phyloP scores from a whole-genome alignment of 2,329 filamentous ascomycete species.

The Orbilia brochopaga region DNA sequence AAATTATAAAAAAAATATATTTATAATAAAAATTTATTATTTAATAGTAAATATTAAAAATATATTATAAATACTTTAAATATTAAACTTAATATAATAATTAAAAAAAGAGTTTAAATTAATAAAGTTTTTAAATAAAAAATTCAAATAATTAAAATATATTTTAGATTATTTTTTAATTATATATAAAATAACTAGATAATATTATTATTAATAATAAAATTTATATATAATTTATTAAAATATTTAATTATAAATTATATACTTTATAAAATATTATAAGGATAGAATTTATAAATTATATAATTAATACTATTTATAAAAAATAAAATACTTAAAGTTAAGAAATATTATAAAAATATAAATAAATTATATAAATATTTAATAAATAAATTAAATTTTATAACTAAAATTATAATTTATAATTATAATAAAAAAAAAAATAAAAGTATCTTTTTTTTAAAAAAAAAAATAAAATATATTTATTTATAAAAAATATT shows the following conservation, averaged over 20 bases:
- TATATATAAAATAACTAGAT: no score
- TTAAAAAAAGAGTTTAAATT: no score
- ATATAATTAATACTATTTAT: not conserved
- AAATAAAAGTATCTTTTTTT: no score
- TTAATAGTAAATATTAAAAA: not conserved
- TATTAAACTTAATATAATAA: no score
- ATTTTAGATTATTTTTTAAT: no score
- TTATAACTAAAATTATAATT: not conserved
- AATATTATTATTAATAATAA: no score
- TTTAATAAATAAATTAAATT: not conserved
- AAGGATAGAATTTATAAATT: not conserved
- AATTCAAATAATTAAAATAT: no score
- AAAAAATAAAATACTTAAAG: not conserved
- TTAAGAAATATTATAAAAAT: not conserved
- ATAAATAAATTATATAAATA: not conserved
- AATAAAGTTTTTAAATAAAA: no score
- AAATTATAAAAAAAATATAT: not conserved
- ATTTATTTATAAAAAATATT: slow-evolving; percentile 1
- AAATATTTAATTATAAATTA: no score
- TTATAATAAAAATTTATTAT: not conserved
- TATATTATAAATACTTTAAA: not conserved
- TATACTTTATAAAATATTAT: no score
- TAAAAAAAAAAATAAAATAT: not conserved
- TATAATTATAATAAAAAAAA: not conserved
- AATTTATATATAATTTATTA: no score